Evolutionary conservation across 768 basidiomycete species (phyloP).

Genomic region (Leccinum boreale): DNA sequence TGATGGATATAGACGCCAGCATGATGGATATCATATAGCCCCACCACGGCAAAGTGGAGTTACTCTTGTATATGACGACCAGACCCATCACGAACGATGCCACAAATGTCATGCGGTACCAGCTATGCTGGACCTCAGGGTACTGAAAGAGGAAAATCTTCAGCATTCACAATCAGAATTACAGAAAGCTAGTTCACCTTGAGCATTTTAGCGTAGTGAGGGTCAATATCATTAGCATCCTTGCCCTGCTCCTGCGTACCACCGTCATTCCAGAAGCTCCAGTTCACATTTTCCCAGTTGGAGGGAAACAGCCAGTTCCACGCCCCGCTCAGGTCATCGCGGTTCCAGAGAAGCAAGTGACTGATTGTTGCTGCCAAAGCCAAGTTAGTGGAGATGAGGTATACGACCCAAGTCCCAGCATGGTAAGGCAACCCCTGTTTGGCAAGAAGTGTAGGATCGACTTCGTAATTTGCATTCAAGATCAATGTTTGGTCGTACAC

Average conservation of each 20-base stretch:
- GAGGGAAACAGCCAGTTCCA: slow-evolving; percentile 46
- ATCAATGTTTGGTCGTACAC: slow-evolving; percentile 51
- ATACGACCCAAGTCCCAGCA: slow-evolving; percentile 24
- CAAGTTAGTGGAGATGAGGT: slow-evolving; percentile 16
- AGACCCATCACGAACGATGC: slow-evolving; percentile 47
- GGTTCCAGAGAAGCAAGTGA: slow-evolving; percentile 54
- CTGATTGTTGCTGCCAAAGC: slow-evolving; percentile 47
- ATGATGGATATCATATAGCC: slow-evolving; percentile 52
- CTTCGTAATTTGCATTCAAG: slow-evolving; percentile 47
- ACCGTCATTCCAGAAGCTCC: slow-evolving; percentile 34
- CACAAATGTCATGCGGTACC: slow-evolving; percentile 29
- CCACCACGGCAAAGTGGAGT: slow-evolving; percentile 60
- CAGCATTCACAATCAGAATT: slow-evolving; percentile 12
- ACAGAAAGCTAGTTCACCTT: slow-evolving; percentile 7
- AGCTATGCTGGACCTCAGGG: slow-evolving; percentile 31
- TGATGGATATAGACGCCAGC: slow-evolving; percentile 46
- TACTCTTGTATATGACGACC: slow-evolving; percentile 50
- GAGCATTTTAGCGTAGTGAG: slow-evolving; percentile 55
- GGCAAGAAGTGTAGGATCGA: slow-evolving; percentile 48
- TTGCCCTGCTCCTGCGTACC: slow-evolving; percentile 26
- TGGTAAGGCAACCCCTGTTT: slow-evolving; percentile 37
- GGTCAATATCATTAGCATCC: slow-evolving; percentile 43
- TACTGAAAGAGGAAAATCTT: slow-evolving; percentile 21
- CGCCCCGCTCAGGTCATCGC: slow-evolving; percentile 42
- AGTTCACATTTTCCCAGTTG: slow-evolving; percentile 34